Conservation (phyloP, 495 filamentous ascomycete species). For the Haplographium delicatum region DNA sequence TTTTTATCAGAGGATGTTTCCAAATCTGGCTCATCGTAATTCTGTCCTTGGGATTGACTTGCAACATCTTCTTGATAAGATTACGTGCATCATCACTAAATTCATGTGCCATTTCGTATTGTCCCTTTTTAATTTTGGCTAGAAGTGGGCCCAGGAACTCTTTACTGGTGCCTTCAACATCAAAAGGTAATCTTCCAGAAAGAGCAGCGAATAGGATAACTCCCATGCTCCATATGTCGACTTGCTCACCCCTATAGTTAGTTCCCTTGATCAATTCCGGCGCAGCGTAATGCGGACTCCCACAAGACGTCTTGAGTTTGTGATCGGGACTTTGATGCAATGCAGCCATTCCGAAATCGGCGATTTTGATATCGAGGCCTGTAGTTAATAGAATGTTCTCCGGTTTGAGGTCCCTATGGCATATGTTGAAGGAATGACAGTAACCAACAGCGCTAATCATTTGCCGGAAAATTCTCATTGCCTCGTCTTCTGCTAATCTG, state of each 20-base stretch:
- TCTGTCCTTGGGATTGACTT: conserved; percentile 65
- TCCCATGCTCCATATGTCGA: conserved; percentile 93
- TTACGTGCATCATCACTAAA: conserved; percentile 70
- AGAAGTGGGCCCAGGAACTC: conserved; percentile 48
- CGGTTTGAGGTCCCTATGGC: conserved; percentile 93
- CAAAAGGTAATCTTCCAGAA: conserved; percentile 75
- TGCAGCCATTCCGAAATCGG: conserved; percentile 97
- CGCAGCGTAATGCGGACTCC: conserved; percentile 93
- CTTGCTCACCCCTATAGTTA: conserved; percentile 73
- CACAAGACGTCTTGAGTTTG: conserved; percentile 80
- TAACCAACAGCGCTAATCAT: conserved; percentile 88
- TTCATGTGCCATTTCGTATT: conserved; percentile 64
- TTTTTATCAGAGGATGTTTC: conserved; percentile 73
- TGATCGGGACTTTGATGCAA: conserved; percentile 70
- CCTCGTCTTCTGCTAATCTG: conserved; percentile 68
- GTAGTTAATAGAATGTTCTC: conserved; percentile 89
- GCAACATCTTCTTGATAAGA: conserved; percentile 69
- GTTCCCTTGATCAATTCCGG: conserved; percentile 75
- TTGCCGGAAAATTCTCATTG: conserved; percentile 82
- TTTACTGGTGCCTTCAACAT: conserved; percentile 46
- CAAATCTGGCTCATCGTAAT: conserved; percentile 77
- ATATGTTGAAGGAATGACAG: conserved; percentile 89
- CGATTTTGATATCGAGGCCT: conserved; percentile 74
- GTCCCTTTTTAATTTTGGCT: conserved; percentile 59
- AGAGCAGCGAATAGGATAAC: conserved; percentile 85